Conservation (phyloP, 1,284 basidiomycete genomes). For the Moesziomyces antarcticus region DNA sequence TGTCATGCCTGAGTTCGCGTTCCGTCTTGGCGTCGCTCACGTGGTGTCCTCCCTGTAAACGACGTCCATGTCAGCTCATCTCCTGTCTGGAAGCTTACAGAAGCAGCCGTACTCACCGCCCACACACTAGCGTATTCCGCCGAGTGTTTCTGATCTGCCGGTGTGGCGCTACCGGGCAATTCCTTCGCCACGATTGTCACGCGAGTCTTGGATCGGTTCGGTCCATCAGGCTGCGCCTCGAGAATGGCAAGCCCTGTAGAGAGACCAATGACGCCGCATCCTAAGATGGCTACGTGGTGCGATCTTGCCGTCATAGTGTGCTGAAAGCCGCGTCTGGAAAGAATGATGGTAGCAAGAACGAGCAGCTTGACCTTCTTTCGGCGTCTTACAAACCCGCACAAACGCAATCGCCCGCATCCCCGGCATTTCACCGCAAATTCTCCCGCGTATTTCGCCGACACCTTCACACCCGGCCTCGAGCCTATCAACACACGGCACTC, state of each 20-base stretch:
- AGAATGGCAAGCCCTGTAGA: constrained; percentile 42
- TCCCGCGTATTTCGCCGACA: constrained; percentile 22
- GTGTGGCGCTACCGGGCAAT: constrained; percentile 9
- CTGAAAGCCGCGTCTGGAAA: not conserved
- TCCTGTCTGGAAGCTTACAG: no score
- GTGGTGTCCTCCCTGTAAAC: constrained; percentile 37
- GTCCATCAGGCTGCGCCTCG: constrained; percentile 15
- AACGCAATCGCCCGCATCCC: not conserved
- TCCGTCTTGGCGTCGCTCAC: constrained; percentile 46
- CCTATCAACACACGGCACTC: not conserved
- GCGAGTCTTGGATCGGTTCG: not conserved
- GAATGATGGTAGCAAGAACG: not conserved
- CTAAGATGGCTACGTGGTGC: constrained; percentile 32
- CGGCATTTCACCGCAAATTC: constrained; percentile 16
- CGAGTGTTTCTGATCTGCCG: constrained; percentile 4
- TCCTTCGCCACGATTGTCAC: constrained; percentile 45
- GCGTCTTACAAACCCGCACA: not conserved
- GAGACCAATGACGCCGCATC: constrained; percentile 52
- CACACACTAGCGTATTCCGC: constrained; percentile 47
- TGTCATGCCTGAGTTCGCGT: constrained; percentile 36
- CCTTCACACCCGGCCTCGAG: not conserved
- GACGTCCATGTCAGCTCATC: not conserved
- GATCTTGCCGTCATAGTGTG: not conserved
- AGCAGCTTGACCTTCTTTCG: not conserved
- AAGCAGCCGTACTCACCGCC: constrained; percentile 30